Percentiles rank a stretch among this genome's conserved stretches.
These are phyloP conservation scores for Teratosphaeria epicoccoides DNA, from an alignment of 2,329 filamentous ascomycete genomes.

Conservation along the genomic window DNA sequence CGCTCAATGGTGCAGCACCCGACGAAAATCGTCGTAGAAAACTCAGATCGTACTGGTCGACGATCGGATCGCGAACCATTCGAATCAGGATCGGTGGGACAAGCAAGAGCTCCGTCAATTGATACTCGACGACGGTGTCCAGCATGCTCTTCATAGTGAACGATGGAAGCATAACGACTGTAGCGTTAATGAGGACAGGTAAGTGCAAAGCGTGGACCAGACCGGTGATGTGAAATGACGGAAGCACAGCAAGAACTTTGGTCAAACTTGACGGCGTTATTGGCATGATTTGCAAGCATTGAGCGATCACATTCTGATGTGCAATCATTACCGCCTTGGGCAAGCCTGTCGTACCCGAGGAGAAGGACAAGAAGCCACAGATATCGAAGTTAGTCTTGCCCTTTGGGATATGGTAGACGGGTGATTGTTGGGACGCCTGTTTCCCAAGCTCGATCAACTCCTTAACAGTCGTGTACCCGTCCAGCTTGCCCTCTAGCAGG, in stretches of 20 bases:
- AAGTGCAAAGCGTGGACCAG: slow-evolving; percentile 54
- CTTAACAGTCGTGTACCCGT: slow-evolving; percentile 41
- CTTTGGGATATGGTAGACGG: slow-evolving; percentile 39
- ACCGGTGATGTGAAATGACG: slow-evolving; percentile 54
- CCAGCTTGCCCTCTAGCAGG: slow-evolving; percentile 44
- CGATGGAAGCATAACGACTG: slow-evolving; percentile 53
- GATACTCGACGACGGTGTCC: slow-evolving; percentile 40
- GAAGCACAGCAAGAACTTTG: slow-evolving; percentile 47
- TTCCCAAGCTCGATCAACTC: slow-evolving; percentile 36
- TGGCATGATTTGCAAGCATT: slow-evolving; percentile 49
- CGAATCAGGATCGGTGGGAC: slow-evolving; percentile 53
- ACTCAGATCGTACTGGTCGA: slow-evolving; percentile 46
- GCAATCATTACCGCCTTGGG: slow-evolving; percentile 45
- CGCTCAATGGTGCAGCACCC: slow-evolving; percentile 49
- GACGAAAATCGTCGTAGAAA: slow-evolving; percentile 47
- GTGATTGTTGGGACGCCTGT: slow-evolving; percentile 33
- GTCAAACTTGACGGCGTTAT: slow-evolving; percentile 41
- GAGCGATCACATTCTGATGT: slow-evolving; percentile 46
- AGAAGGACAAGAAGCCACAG: slow-evolving; percentile 44
- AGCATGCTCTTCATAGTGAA: slow-evolving; percentile 55
- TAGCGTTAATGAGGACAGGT: slow-evolving; percentile 52
- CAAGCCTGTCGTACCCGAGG: slow-evolving; percentile 40
- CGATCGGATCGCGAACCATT: slow-evolving; percentile 46
- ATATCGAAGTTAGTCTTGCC: slow-evolving; percentile 48
- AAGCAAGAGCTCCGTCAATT: slow-evolving; percentile 46